Percentiles rank a stretch among this genome's conserved stretches.
Conservation (phyloP, 2,329 filamentous ascomycete genomes). For the Daldinia sp. region DNA sequence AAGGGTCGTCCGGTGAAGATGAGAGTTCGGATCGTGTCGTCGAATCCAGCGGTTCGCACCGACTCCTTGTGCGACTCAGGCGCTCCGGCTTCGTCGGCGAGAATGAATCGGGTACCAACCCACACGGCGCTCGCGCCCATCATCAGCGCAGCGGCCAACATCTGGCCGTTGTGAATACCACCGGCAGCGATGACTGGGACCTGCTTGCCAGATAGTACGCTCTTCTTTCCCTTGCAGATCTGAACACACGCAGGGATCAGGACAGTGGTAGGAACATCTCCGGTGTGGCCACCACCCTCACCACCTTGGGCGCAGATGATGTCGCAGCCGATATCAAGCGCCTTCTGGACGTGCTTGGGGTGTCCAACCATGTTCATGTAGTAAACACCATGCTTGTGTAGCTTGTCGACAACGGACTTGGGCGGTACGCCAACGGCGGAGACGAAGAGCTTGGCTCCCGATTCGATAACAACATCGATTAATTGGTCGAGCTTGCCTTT, state of each 20-base stretch:
- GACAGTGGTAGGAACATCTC: slow-evolving; percentile 90
- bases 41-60: slow-evolving; percentile 88
- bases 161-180: slow-evolving; percentile 92
- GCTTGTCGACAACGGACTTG: slow-evolving; percentile 86
- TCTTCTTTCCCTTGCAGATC: slow-evolving; percentile 82
- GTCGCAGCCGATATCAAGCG: slow-evolving; percentile 89
- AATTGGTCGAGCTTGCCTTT: slow-evolving; percentile 97
- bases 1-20: slow-evolving; percentile 98
- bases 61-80: slow-evolving; percentile 95
- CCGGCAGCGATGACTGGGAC: slow-evolving; percentile 95
- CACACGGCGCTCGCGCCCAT: slow-evolving; percentile 93
- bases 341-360: slow-evolving; percentile 98
- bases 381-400: slow-evolving; percentile 87
- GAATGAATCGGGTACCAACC: slow-evolving; percentile 96
- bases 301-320: slow-evolving; percentile 99
- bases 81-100: slow-evolving; percentile 93
- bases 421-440: slow-evolving; percentile 96
- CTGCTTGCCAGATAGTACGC: slow-evolving; percentile 85
- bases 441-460: slow-evolving; percentile 92
- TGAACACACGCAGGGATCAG: slow-evolving; percentile 94
- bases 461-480: slow-evolving; percentile 91
- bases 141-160: slow-evolving; percentile 89
- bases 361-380: slow-evolving; percentile 99
- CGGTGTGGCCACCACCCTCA: slow-evolving; percentile 96
- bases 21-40: slow-evolving; percentile 96